Conservation (phyloP, 192 early-diverging fungal genomes). For the Linnemannia zychae region DNA sequence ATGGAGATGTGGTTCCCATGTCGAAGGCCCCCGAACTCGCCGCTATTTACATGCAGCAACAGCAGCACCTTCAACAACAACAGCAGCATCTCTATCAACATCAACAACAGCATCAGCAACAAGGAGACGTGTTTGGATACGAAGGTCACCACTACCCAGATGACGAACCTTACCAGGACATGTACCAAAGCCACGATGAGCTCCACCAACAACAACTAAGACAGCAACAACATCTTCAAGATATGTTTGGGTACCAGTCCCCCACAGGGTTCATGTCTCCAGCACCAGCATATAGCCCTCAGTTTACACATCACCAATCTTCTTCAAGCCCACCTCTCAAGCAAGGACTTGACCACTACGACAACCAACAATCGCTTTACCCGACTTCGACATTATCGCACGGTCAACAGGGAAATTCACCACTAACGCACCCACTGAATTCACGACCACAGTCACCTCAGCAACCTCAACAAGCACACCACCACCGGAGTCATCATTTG, state of each 20-base stretch:
- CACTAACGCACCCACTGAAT: not conserved
- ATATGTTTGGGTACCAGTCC: constrained; percentile 1
- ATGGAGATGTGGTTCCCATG: not conserved
- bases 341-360: not conserved
- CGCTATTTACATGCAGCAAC: not conserved
- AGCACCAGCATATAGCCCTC: not conserved
- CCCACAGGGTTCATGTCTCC: not conserved
- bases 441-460: not conserved
- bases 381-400: not conserved
- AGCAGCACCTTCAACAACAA: not conserved
- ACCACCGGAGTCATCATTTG: not conserved
- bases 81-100: not conserved
- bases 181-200: not conserved
- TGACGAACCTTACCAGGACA: not conserved
- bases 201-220: not conserved
- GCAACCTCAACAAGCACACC: not conserved
- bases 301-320: not conserved
- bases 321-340: not conserved
- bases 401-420: not conserved
- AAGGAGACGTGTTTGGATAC: not conserved
- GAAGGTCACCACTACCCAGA: not conserved
- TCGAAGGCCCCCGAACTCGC: not conserved
- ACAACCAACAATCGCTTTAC: not conserved
- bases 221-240: not conserved
- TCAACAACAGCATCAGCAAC: not conserved